Conservation (phyloP, 257 asterid species). For the Penstemon eatonii region DNA sequence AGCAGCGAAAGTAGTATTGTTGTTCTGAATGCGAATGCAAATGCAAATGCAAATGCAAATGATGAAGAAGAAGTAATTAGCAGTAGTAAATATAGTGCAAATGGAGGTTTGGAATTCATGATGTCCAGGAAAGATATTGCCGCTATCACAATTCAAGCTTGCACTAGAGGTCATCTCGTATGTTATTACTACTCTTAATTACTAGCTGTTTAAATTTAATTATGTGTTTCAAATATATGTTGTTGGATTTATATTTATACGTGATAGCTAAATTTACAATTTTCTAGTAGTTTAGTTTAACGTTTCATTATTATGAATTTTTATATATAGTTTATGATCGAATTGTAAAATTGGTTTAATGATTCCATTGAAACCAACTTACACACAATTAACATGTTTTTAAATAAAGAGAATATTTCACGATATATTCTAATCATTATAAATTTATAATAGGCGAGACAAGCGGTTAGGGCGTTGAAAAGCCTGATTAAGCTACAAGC, state of each 20-base stretch:
- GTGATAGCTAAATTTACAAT: too few species aligned
- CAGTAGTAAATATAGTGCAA: conserved; percentile 18
- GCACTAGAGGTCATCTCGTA: conserved; percentile 76
- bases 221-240: background rate
- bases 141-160: conserved; percentile 69
- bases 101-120: conserved; percentile 26
- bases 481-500: conserved; percentile 84
- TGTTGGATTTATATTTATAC: too few species aligned
- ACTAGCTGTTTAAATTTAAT: too few species aligned
- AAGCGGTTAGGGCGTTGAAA: conserved; percentile 59
- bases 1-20: conserved; percentile 7
- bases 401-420: too few species aligned
- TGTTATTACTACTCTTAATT: background rate
- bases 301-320: too few species aligned
- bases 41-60: conserved; percentile 37
- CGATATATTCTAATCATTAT: too few species aligned
- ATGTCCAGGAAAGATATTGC: conserved; percentile 58
- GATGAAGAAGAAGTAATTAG: conserved; percentile 34
- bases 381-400: too few species aligned
- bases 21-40: conserved; percentile 41
- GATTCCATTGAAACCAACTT: too few species aligned
- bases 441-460: conserved; percentile 48
- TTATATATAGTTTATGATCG: background rate
- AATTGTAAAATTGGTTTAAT: too few species aligned
- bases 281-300: too few species aligned